Evolutionary conservation across 2,329 filamentous ascomycete genomes (phyloP).

Genomic region (Pseudogymnoascus sp.): DNA sequence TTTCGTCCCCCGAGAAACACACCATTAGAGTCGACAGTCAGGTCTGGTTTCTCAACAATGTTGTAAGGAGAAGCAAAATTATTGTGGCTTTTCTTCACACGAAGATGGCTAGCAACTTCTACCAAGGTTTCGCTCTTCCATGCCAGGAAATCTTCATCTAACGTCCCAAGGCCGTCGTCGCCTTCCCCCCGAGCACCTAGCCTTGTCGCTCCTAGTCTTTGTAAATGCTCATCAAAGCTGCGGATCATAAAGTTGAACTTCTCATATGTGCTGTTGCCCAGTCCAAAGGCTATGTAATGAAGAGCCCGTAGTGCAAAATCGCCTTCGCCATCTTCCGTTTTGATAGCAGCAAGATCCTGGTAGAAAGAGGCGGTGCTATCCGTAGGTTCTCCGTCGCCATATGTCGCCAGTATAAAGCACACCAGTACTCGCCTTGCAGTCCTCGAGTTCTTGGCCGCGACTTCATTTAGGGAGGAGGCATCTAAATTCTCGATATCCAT

Average conservation of each 20-base stretch:
- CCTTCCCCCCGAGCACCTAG: constrained; percentile 26
- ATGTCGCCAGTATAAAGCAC: constrained; percentile 34
- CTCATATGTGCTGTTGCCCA: constrained; percentile 35
- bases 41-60: not conserved
- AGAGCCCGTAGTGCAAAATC: constrained; percentile 15
- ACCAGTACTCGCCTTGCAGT: constrained; percentile 15
- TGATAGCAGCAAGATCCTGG: constrained; percentile 20
- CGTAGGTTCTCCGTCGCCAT: constrained; percentile 36
- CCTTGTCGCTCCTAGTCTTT: constrained; percentile 24
- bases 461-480: not conserved
- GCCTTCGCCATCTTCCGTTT: constrained; percentile 17
- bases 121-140: constrained; percentile 30
- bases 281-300: constrained; percentile 32
- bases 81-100: not conserved
- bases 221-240: constrained; percentile 22
- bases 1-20: not conserved
- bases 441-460: constrained; percentile 15
- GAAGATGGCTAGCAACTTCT: constrained; percentile 10
- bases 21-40: not conserved
- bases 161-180: constrained; percentile 24
- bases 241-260: constrained; percentile 34
- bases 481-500: constrained; percentile 6
- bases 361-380: constrained; percentile 32
- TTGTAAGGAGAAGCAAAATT: not conserved
- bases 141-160: constrained; percentile 32